Evolutionary conservation across 73 alveolate species (phyloP), one percentile per base, ranked within the genome.

Genomic region (Halteria grandinella): DNA sequence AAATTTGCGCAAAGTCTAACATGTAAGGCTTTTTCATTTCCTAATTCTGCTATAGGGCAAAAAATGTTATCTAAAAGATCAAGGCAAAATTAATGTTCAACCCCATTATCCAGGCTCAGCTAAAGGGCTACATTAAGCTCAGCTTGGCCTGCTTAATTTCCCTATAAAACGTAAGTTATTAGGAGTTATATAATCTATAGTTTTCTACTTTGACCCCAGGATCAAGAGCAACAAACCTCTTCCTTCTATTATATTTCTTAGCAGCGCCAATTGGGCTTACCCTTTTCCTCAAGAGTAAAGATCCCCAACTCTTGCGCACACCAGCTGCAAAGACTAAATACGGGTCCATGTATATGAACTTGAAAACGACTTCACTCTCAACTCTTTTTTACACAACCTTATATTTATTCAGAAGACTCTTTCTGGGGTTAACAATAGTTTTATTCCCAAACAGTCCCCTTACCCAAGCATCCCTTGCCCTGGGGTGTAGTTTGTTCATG

Each of bases 121-220:
- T n/a, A n/a, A n/a, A n/a, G n/a, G n/a, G n/a, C n/a, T n/a, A n/a
- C n/a, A n/a, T n/a, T n/a, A n/a, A n/a, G n/a, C n/a, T n/a, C n/a
- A n/a, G n/a, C n/a, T n/a, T n/a, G n/a, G n/a, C n/a, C n/a, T n/a
- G n/a, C n/a, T n/a, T n/a, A n/a, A n/a, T n/a, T n/a, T n/a, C n/a
- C n/a, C n/a, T n/a, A n/a, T n/a, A n/a, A n/a, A n/a, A n/a, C n/a
- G n/a, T n/a, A n/a, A n/a, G n/a, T n/a, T n/a, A n/a, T n/a, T n/a
- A n/a, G n/a, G n/a, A n/a, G n/a, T n/a, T n/a, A n/a, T 29, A 40
- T 12, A 60, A 60, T 60, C 43, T 60, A 24, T 21, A 55, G n/a
- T 40, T 60, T 18, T 21, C 77, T 24, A 12, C 77, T 1, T 36
- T 60, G 8, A 60, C 43, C 10, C 24, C 60, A 24, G 15, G 37